These are phyloP conservation scores for Trichophyton rubrum DNA, from an alignment of 2,329 filamentous ascomycete species.

Conservation along the genomic window DNA sequence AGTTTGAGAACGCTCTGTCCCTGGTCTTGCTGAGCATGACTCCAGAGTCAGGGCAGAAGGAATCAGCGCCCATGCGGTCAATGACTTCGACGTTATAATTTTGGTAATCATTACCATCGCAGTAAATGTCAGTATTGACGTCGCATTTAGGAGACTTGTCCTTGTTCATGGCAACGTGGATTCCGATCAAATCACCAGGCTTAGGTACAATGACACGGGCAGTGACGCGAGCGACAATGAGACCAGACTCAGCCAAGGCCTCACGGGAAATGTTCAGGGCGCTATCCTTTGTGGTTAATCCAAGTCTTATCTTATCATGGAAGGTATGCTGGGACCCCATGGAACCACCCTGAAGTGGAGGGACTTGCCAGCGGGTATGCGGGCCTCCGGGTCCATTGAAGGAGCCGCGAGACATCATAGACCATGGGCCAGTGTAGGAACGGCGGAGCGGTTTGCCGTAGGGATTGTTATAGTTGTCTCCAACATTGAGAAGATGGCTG, in stretches of 20 bases:
- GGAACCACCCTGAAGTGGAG: slow-evolving; percentile 10
- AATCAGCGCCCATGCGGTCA: slow-evolving; percentile 14
- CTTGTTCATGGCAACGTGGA: slow-evolving; percentile 12
- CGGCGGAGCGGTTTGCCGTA: slow-evolving; percentile 10
- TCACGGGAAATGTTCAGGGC: slow-evolving; percentile 12
- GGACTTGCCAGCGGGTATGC: slow-evolving; percentile 13
- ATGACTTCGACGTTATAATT: slow-evolving; percentile 14
- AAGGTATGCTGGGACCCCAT: slow-evolving; percentile 14
- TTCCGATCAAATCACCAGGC: slow-evolving; percentile 8
- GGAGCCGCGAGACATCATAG: slow-evolving; percentile 14
- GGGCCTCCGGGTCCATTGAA: slow-evolving; percentile 15
- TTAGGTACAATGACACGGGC: slow-evolving; percentile 10
- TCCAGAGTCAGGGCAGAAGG: slow-evolving; percentile 13
- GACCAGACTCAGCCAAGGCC: slow-evolving; percentile 9
- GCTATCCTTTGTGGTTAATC: slow-evolving; percentile 7
- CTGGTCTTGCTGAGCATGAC: slow-evolving; percentile 14
- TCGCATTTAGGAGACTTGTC: slow-evolving; percentile 11
- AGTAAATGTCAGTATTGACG: slow-evolving; percentile 9
- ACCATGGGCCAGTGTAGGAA: slow-evolving; percentile 13
- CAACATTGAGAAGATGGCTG: slow-evolving; percentile 14
- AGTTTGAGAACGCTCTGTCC: slow-evolving; percentile 1
- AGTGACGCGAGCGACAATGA: slow-evolving; percentile 11
- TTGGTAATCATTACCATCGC: slow-evolving; percentile 12
- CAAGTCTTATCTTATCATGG: slow-evolving; percentile 12
- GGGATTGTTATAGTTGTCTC: slow-evolving; percentile 15